Percentiles rank a stretch among this genome's conserved stretches.
Conservation (phyloP, 192 early-diverging fungal species). For the Chytriomyces hyalinus region DNA sequence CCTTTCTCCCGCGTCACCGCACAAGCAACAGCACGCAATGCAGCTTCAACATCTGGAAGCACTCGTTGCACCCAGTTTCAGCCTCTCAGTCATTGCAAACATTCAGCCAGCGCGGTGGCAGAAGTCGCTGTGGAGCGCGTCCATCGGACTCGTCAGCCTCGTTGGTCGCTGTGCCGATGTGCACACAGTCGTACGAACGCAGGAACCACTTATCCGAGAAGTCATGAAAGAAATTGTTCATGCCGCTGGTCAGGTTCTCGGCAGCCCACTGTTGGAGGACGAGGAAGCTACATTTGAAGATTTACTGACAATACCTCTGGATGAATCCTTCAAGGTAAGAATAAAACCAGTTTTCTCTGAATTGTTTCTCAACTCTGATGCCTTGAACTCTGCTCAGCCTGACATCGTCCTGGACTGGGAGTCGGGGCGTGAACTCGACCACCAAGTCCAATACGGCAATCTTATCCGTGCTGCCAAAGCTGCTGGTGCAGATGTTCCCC, state of each 20-base stretch:
- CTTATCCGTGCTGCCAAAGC: not conserved
- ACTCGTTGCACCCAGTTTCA: not conserved
- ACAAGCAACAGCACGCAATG: not conserved
- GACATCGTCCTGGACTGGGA: conserved; percentile 6
- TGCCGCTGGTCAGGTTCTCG: not conserved
- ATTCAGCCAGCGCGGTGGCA: conserved; percentile 20
- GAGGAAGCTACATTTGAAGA: conserved; percentile 3
- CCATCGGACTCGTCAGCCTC: conserved; percentile 8
- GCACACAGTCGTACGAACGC: not conserved
- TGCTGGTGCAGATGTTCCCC: conserved; percentile 3
- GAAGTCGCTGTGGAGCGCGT: conserved; percentile 14
- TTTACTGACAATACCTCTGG: not conserved
- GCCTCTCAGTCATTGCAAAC: not conserved
- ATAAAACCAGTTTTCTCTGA: not conserved
- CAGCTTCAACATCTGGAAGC: not conserved
- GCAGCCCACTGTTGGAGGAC: not conserved
- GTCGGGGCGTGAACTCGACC: not conserved
- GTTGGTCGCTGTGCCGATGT: not conserved
- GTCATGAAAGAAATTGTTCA: not conserved
- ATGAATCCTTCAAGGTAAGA: conserved; percentile 1
- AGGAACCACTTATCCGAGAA: not conserved
- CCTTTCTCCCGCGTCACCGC: not conserved
- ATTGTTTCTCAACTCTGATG: not conserved
- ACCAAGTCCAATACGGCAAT: not conserved
- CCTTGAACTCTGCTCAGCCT: not conserved